Conservation (phyloP, 2,329 filamentous ascomycete species). For the Kalmusia sp. region DNA sequence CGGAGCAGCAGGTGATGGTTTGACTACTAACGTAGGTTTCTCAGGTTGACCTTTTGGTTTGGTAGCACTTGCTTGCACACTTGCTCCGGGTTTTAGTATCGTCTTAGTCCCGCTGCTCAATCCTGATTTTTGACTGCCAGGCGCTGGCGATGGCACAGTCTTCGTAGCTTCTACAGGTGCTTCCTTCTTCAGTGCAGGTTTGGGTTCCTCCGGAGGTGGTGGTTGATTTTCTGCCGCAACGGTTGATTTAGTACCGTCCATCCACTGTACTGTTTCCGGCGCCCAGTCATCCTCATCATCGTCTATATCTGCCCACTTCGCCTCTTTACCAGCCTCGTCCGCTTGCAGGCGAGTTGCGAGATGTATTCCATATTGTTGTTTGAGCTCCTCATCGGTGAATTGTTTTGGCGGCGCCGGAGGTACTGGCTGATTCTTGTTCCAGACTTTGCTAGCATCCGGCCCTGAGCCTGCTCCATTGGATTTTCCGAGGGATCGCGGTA, state of each 20-base stretch:
- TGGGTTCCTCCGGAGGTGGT: conserved; percentile 38
- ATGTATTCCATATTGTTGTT: conserved; percentile 85
- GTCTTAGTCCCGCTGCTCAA: conserved; percentile 53
- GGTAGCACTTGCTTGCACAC: conserved; percentile 38
- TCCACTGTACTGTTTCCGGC: conserved; percentile 85
- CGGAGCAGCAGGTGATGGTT: conserved; percentile 72
- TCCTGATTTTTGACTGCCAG: conserved; percentile 43
- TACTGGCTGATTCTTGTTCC: conserved; percentile 87
- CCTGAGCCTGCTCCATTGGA: conserved; percentile 66
- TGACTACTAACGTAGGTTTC: conserved; percentile 76
- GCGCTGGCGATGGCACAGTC: conserved; percentile 23
- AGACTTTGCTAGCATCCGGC: conserved; percentile 77
- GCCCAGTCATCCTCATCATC: conserved; percentile 90
- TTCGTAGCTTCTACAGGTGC: conserved; percentile 15
- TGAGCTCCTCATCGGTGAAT: conserved; percentile 83
- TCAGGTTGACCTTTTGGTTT: conserved; percentile 69
- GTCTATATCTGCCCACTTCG: conserved; percentile 89
- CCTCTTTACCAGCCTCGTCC: conserved; percentile 75
- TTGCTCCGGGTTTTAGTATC: conserved; percentile 57
- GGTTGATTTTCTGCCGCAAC: conserved; percentile 60
- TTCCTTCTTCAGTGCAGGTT: conserved; percentile 21
- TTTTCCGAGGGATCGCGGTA: conserved; percentile 60
- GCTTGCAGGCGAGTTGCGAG: conserved; percentile 79
- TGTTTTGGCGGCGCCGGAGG: conserved; percentile 77
- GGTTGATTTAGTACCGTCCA: conserved; percentile 83